phyloP scores from a whole-genome alignment of 2,329 filamentous ascomycete species.

The Elsinoe perseae region DNA sequence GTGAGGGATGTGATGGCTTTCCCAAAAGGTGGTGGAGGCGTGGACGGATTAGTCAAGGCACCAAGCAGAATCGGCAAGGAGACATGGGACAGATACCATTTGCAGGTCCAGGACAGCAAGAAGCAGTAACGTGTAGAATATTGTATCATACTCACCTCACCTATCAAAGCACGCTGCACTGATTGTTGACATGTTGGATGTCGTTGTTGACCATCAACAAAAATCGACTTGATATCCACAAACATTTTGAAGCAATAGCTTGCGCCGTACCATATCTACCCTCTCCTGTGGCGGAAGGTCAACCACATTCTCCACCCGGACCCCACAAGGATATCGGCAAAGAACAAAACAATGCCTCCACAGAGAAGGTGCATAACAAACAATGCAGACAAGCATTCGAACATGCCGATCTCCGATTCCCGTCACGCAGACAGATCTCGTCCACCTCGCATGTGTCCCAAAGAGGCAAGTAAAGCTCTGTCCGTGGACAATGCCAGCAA shows the following conservation, averaged over 20 bases:
- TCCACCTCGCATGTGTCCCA: neutral
- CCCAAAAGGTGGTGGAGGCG: conserved; percentile 84
- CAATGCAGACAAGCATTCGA: neutral
- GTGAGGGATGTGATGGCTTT: conserved; percentile 95
- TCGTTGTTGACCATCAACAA: neutral
- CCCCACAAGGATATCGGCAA: neutral
- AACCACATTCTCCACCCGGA: too few relatives aligned
- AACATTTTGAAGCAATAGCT: neutral
- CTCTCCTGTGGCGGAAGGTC: neutral
- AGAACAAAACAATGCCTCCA: neutral
- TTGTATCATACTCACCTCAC: neutral
- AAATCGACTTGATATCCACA: too few relatives aligned
- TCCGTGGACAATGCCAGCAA: neutral
- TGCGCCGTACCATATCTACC: neutral
- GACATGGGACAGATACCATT: conserved; percentile 52
- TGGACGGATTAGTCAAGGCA: conserved; percentile 74
- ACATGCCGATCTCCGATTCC: neutral
- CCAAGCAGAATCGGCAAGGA: conserved; percentile 61
- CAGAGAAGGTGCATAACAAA: neutral
- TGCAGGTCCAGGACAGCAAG: conserved; percentile 30
- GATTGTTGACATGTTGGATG: neutral
- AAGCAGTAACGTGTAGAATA: neutral
- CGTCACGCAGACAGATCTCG: neutral
- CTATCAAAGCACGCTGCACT: neutral
- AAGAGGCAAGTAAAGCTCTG: neutral